These are phyloP conservation scores for Fusarium tanahbumbuense DNA, from an alignment of 2,329 filamentous ascomycete species.

Conservation along the genomic window DNA sequence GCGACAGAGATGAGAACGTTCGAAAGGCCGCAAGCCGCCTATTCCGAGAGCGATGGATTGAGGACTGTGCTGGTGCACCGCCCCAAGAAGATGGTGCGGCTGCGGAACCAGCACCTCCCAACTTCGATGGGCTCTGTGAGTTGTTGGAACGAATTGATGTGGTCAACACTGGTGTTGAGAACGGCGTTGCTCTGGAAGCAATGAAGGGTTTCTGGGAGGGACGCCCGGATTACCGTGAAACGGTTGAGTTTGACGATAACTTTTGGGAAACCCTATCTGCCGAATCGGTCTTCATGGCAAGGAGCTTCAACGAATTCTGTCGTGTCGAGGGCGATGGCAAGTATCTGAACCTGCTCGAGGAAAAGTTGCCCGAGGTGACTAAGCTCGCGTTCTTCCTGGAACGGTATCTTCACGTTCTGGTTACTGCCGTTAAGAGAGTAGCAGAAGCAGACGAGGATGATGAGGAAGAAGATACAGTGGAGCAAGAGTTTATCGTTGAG, in stretches of 20 bases:
- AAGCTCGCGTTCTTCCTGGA: conserved; percentile 89
- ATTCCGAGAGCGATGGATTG: conserved; percentile 97
- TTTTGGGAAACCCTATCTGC: conserved; percentile 87
- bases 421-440: conserved; percentile 70
- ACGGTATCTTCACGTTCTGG: conserved; percentile 77
- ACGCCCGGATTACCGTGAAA: conserved; percentile 82
- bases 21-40: conserved; percentile 89
- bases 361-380: conserved; percentile 95
- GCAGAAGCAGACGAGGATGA: conserved; percentile 64
- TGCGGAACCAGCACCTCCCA: conserved; percentile 70
- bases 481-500: conserved; percentile 95
- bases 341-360: conserved; percentile 81
- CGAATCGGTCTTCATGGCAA: conserved; percentile 88
- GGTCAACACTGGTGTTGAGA: conserved; percentile 88
- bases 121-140: conserved; percentile 86
- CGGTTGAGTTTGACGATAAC: conserved; percentile 75
- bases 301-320: conserved; percentile 96
- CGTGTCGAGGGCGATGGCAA: conserved; percentile 78
- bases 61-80: conserved; percentile 82
- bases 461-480: conserved; percentile 85
- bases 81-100: conserved; percentile 69
- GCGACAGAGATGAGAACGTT: conserved; percentile 94
- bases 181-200: conserved; percentile 89
- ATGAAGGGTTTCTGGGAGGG: conserved; percentile 98
- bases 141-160: conserved; percentile 94